Evolutionary conservation across 129 eudicot species (phyloP), one percentile per base, ranked within the genome.

Genomic region (Chrysanthemum lavandulifolium): DNA sequence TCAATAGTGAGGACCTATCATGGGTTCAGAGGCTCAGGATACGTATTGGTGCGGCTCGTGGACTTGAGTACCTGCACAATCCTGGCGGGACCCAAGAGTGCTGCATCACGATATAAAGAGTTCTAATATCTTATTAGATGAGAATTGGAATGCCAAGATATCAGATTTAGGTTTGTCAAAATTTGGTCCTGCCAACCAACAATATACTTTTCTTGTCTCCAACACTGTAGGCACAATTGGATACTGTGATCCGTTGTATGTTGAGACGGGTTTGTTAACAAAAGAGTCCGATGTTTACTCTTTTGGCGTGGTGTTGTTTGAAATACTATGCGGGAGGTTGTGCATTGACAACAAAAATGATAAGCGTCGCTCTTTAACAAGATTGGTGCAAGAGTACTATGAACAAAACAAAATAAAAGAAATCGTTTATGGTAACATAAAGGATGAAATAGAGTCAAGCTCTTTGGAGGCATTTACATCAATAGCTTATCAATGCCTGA

Each of bases 261-360:
- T 62, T 2, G 67, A n/a, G n/a, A 14, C 67, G 23, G 50, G 50
- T 1, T 31, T 62, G 10, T 11, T 62, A 31, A 62, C 50, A 31
- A 62, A 62, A 33, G 50, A 62, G 49, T 62, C 49, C 2, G 68
- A 33, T 36, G 68, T 63, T 8, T 63, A 63, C 19, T 63, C 68
- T 2, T 63, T 63, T n/a, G 68, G 68, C 12, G 68, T 63, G 19
- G 50, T 63, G 68, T 63, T 62, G 21, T 62, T 63, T 33, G 68
- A 63, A 33, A 25, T 63, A 7, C 15, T 63, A 14, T 29, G 50
- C 36, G 68, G 50, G 21, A 63, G 68, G 14, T 33, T 31, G 48
- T 60, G 45, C 31, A 4, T 29, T 1, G 43, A 27, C 10, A 51
- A 51, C 19, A 27, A 3, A 13, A 29, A 9, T 0, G 19, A 18